Evolutionary conservation across 176 grass and related monocot species (phyloP).

Genomic region (Lolium perenne): DNA sequence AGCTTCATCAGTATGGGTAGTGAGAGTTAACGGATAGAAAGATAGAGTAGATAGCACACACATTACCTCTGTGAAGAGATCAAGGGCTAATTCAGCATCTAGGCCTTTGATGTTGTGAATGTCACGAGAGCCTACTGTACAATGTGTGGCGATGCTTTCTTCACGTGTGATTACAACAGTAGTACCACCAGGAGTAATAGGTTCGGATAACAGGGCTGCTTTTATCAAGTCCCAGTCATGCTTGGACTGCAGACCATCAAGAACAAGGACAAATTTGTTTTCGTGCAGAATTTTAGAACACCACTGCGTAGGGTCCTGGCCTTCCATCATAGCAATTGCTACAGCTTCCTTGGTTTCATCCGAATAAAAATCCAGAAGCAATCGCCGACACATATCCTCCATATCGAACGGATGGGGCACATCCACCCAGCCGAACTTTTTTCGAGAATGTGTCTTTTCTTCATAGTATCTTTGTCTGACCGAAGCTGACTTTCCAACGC

Average conservation of each 20-base stretch:
- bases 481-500: too few relatives aligned
- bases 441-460: too few relatives aligned
- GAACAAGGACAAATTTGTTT: neutral
- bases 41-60: too few relatives aligned
- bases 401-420: neutral
- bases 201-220: neutral
- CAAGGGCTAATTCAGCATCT: neutral
- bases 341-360: neutral
- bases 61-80: neutral
- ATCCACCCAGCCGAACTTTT: neutral
- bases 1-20: too few relatives aligned
- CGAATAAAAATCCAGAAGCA: neutral
- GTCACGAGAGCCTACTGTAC: too few relatives aligned
- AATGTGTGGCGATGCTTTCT: neutral
- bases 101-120: neutral
- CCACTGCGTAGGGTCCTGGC: neutral
- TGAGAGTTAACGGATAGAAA: too few relatives aligned
- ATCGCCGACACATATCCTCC: neutral
- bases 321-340: neutral
- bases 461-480: too few relatives aligned
- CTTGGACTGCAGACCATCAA: neutral
- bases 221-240: neutral
- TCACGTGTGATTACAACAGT: neutral
- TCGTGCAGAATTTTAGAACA: neutral
- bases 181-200: too few relatives aligned